phyloP scores from a whole-genome alignment of 2,329 filamentous ascomycete genomes.

The Bipolaris zeicola region DNA sequence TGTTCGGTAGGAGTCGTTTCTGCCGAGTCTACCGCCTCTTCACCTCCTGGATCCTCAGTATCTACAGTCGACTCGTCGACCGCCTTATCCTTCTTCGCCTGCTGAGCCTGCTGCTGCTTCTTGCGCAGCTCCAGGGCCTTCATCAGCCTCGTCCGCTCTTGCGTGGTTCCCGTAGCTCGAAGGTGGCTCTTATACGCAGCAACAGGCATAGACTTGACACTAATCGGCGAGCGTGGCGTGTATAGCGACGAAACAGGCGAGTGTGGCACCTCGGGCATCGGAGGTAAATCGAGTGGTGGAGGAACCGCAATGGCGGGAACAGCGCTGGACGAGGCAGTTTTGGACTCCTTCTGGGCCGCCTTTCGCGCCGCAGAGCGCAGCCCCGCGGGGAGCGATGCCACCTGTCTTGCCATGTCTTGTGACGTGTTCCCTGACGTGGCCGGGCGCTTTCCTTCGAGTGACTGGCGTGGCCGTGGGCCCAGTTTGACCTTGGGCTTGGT shows the following conservation, averaged over 20 bases:
- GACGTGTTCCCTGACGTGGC: constrained; percentile 60
- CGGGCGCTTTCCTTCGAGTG: constrained; percentile 67
- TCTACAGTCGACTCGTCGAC: constrained; percentile 20
- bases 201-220: constrained; percentile 53
- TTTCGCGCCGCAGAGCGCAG: constrained; percentile 61
- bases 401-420: constrained; percentile 63
- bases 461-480: constrained; percentile 83
- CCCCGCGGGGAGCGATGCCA: constrained; percentile 80
- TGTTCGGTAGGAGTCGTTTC: constrained; percentile 4
- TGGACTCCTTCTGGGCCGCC: constrained; percentile 40
- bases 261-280: constrained; percentile 37
- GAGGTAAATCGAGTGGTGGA: constrained; percentile 45
- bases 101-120: constrained; percentile 3
- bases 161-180: constrained; percentile 68
- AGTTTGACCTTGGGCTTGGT: constrained; percentile 87
- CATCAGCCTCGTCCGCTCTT: constrained; percentile 90
- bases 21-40: constrained; percentile 5
- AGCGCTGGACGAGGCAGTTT: constrained; percentile 41
- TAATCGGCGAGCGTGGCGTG: constrained; percentile 47
- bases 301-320: constrained; percentile 39
- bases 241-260: constrained; percentile 49
- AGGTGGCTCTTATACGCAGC: constrained; percentile 39
- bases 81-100: constrained; percentile 11
- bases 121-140: constrained; percentile 8
- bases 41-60: background rate